A percentile compares a stretch with the other conserved stretches of the same genome.
These are phyloP conservation scores for Epicoccum sorghinum DNA, from an alignment of 2,329 filamentous ascomycete species.

Conservation along the genomic window DNA sequence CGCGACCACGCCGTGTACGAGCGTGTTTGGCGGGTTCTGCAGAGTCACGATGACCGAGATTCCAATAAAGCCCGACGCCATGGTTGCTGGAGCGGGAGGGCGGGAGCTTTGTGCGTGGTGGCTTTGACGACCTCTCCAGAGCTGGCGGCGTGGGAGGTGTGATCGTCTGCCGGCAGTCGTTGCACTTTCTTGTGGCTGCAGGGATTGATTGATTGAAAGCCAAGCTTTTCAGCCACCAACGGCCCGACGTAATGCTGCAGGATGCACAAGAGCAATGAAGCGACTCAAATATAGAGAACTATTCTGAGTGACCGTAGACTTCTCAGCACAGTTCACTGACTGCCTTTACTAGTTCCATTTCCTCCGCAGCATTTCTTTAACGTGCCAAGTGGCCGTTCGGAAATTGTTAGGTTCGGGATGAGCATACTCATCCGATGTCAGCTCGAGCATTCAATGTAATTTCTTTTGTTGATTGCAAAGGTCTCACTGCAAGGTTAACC, in stretches of 20 bases:
- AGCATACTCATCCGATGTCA: too few species aligned
- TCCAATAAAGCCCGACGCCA: slow-evolving; percentile 74
- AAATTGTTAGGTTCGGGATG: too few species aligned
- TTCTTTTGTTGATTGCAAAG: too few species aligned
- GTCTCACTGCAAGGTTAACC: too few species aligned
- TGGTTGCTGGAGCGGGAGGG: slow-evolving; percentile 38
- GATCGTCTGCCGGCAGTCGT: slow-evolving; percentile 3
- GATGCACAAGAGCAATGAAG: too few species aligned
- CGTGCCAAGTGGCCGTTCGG: too few species aligned
- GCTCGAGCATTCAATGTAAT: too few species aligned
- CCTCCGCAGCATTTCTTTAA: too few species aligned
- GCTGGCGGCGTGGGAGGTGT: slow-evolving; percentile 15
- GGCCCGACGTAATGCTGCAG: slow-evolving; percentile 3
- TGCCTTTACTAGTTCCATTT: too few species aligned
- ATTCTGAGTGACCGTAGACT: too few species aligned
- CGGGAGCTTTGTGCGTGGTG: neutral
- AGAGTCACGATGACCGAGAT: slow-evolving; percentile 77
- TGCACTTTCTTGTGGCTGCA: slow-evolving; percentile 11
- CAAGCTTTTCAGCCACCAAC: slow-evolving; percentile 16
- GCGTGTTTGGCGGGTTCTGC: slow-evolving; percentile 66
- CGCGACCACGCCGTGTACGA: slow-evolving; percentile 73
- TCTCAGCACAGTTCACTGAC: too few species aligned
- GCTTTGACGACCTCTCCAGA: slow-evolving; percentile 12
- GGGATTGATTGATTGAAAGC: slow-evolving; percentile 11
- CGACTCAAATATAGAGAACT: too few species aligned